Evolutionary conservation across 495 filamentous ascomycete species (phyloP).

Genomic region (Lasiosphaeria miniovina): DNA sequence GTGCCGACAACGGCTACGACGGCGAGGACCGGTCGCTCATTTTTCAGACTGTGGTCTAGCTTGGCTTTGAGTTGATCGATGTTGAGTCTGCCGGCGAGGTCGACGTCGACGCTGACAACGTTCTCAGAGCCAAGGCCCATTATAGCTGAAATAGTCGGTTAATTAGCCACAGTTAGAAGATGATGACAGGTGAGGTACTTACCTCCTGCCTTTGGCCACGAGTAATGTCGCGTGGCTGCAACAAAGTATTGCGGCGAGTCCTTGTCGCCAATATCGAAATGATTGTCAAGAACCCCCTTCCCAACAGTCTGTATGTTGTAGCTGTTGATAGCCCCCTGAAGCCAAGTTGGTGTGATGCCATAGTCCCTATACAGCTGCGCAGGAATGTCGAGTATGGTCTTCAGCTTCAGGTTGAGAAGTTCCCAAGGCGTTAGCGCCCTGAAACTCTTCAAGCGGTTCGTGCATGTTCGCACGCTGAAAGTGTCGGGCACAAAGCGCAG

Average conservation of each 20-base stretch:
- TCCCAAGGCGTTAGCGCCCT: conserved; percentile 40
- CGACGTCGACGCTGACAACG: conserved; percentile 36
- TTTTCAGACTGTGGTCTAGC: too few relatives aligned
- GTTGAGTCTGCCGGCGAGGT: conserved; percentile 38
- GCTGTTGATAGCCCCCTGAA: conserved; percentile 32
- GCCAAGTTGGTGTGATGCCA: conserved; percentile 31
- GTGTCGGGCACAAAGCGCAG: conserved; percentile 32
- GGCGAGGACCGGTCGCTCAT: conserved; percentile 31
- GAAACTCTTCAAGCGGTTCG: conserved; percentile 34
- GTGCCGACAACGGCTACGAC: conserved; percentile 31
- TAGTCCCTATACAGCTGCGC: conserved; percentile 36
- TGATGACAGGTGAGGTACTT: too few relatives aligned
- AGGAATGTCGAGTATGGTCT: conserved; percentile 39
- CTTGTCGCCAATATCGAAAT: conserved; percentile 29
- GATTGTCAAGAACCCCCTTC: conserved; percentile 33
- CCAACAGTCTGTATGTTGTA: conserved; percentile 44
- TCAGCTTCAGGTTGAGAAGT: conserved; percentile 44
- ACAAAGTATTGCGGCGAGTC: conserved; percentile 36
- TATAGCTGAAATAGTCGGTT: too few relatives aligned
- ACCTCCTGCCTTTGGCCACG: conserved; percentile 45
- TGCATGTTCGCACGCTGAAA: conserved; percentile 37
- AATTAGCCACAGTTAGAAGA: neutral
- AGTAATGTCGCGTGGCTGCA: conserved; percentile 42
- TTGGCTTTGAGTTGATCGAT: conserved; percentile 28
- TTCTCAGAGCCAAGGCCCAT: conserved; percentile 43